Evolutionary conservation across 2,329 filamentous ascomycete genomes (phyloP).

Genomic region (Arthrobotrys sphaeroides): DNA sequence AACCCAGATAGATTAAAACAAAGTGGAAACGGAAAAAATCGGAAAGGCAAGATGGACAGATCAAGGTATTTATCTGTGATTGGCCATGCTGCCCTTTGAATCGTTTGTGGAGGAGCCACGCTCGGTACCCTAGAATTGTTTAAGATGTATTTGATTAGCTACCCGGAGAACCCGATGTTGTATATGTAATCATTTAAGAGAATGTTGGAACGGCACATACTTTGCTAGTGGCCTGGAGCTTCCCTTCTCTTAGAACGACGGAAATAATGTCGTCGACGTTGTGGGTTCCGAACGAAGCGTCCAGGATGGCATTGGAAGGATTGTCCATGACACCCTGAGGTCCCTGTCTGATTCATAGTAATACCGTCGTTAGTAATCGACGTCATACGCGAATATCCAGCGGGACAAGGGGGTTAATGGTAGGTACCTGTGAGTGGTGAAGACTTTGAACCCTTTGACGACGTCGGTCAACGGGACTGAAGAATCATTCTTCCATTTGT

Average conservation of each 20-base stretch:
- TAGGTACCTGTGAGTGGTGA: constrained; percentile 87
- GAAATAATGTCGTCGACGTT: constrained; percentile 39
- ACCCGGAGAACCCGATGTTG: not conserved
- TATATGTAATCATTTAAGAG: too few species aligned
- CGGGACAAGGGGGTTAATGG: constrained; percentile 19
- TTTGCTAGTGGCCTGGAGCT: constrained; percentile 7
- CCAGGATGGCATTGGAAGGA: constrained; percentile 37
- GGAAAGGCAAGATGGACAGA: not conserved
- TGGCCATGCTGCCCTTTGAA: constrained; percentile 38
- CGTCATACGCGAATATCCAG: not conserved
- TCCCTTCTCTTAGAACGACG: constrained; percentile 34
- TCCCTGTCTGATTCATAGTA: constrained; percentile 30
- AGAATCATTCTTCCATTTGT: constrained; percentile 85
- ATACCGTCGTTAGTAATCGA: not conserved
- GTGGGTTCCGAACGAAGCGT: constrained; percentile 28
- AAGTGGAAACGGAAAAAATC: not conserved
- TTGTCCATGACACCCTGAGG: constrained; percentile 42
- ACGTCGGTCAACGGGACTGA: constrained; percentile 83
- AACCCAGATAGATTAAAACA: too few species aligned
- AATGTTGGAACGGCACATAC: constrained; percentile 8
- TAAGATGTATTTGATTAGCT: not conserved
- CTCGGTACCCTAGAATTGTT: not conserved
- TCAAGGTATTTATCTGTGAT: constrained; percentile 32
- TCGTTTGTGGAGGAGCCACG: constrained; percentile 45
- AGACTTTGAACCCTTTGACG: constrained; percentile 86